A percentile compares a stretch with the other conserved stretches of the same genome.
Evolutionary conservation across 768 basidiomycete genomes (phyloP).

Genomic region (Pisolithus marmoratus): DNA sequence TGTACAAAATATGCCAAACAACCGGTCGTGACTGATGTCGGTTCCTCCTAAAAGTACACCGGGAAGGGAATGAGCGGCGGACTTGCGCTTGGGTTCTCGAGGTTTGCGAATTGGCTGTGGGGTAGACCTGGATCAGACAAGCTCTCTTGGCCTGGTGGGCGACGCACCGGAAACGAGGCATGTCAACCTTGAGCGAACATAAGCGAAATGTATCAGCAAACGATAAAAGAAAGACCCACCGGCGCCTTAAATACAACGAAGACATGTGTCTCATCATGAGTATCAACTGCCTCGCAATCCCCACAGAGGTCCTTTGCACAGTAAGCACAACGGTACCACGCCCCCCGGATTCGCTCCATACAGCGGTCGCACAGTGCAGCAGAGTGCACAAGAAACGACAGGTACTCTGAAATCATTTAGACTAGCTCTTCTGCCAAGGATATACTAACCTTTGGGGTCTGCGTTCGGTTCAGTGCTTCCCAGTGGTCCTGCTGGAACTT

Average conservation of each 20-base stretch:
- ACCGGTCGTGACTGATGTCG: not conserved
- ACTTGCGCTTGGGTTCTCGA: conserved; percentile 48
- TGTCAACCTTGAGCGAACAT: conserved; percentile 51
- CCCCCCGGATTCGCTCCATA: conserved; percentile 73
- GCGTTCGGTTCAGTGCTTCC: conserved; percentile 30
- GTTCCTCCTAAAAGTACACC: conserved; percentile 43
- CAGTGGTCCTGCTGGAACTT: conserved; percentile 52
- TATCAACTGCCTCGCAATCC: conserved; percentile 72
- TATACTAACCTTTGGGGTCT: conserved; percentile 51
- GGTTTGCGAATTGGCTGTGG: conserved; percentile 47
- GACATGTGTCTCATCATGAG: conserved; percentile 76
- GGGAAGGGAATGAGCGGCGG: conserved; percentile 60
- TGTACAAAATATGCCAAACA: not conserved
- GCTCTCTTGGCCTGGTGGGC: not conserved
- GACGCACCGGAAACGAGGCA: conserved; percentile 64
- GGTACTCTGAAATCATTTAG: conserved; percentile 46
- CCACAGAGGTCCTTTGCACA: conserved; percentile 86
- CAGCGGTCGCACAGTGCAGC: conserved; percentile 84
- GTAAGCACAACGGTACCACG: conserved; percentile 89
- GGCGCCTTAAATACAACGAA: conserved; percentile 86
- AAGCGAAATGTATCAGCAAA: not conserved
- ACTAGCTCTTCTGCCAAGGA: not conserved
- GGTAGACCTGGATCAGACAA: conserved; percentile 7
- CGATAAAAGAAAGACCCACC: conserved; percentile 35
- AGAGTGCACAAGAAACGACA: conserved; percentile 52